A percentile compares a stretch with the other conserved stretches of the same genome.
Evolutionary conservation across 176 grass and related monocot genomes (phyloP).

Genomic region (Secale cereale): DNA sequence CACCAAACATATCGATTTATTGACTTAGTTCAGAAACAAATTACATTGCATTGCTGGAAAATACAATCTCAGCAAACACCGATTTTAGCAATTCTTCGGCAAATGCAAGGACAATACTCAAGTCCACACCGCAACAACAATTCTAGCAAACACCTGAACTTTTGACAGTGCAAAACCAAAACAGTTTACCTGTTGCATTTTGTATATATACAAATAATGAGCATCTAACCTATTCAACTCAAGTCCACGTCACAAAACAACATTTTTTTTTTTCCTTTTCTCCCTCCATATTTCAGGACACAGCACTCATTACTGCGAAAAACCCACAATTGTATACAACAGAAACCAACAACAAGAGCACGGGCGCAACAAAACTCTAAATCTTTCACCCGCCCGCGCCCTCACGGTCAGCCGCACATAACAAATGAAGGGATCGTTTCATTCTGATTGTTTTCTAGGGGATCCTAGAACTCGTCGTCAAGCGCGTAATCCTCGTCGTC

Average conservation of each 20-base stretch:
- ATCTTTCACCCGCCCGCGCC: not conserved
- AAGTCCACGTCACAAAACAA: not conserved
- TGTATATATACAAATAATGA: conserved; percentile 19
- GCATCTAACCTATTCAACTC: not conserved
- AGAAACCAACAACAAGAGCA: not conserved
- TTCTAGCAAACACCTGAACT: not conserved
- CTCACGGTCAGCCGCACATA: conserved; percentile 12
- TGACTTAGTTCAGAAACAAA: not conserved
- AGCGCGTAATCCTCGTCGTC: conserved; percentile 63
- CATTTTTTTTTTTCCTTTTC: not conserved
- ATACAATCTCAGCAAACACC: not conserved
- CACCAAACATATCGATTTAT: not conserved
- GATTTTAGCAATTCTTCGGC: not conserved
- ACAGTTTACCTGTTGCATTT: not conserved
- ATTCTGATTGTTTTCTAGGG: not conserved
- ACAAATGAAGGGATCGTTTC: not conserved
- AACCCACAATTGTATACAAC: not conserved
- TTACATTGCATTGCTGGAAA: too few relatives aligned
- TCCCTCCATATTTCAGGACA: conserved; percentile 4
- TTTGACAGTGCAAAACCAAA: not conserved
- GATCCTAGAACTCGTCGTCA: conserved; percentile 38
- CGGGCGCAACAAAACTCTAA: not conserved
- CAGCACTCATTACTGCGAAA: not conserved
- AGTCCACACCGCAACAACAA: not conserved
- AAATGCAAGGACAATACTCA: not conserved